phyloP scores from a whole-genome alignment of 495 filamentous ascomycete genomes.

The Talaromyces trachyspermus region DNA sequence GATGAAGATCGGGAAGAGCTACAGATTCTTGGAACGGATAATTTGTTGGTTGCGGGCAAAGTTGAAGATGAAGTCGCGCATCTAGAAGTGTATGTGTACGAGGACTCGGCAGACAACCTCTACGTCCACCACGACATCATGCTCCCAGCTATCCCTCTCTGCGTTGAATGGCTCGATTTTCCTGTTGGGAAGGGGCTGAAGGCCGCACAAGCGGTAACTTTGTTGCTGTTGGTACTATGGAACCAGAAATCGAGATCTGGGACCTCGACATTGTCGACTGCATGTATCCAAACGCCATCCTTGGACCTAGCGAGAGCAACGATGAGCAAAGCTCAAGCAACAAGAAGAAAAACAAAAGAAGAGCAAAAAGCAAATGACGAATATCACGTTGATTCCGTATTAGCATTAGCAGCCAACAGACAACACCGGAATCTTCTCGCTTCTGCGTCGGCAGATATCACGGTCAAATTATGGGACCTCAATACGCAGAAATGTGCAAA shows the following conservation, averaged over 20 bases:
- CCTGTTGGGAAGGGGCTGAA: constrained; percentile 64
- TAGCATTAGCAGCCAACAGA: constrained; percentile 84
- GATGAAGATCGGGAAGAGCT: constrained; percentile 90
- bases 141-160: constrained; percentile 93
- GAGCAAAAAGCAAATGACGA: constrained; percentile 82
- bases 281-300: constrained; percentile 96
- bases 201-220: constrained; percentile 65
- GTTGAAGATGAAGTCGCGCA: constrained; percentile 96
- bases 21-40: constrained; percentile 87
- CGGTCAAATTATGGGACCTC: constrained; percentile 96
- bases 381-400: constrained; percentile 89
- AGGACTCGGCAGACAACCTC: constrained; percentile 87
- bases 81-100: constrained; percentile 95
- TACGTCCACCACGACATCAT: constrained; percentile 99
- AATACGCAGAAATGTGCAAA: constrained; percentile 86
- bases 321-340: constrained; percentile 22
- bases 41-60: constrained; percentile 83
- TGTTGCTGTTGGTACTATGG: constrained; percentile 92
- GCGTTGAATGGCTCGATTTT: constrained; percentile 89
- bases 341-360: constrained; percentile 79
- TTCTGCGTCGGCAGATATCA: constrained; percentile 91
- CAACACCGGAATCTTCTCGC: constrained; percentile 92
- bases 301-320: constrained; percentile 70
- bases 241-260: constrained; percentile 98
- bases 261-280: constrained; percentile 90